Percentiles rank a stretch among this genome's conserved stretches.
Evolutionary conservation across 2,329 filamentous ascomycete genomes (phyloP).

Genomic region (Lizonia empirigonia): DNA sequence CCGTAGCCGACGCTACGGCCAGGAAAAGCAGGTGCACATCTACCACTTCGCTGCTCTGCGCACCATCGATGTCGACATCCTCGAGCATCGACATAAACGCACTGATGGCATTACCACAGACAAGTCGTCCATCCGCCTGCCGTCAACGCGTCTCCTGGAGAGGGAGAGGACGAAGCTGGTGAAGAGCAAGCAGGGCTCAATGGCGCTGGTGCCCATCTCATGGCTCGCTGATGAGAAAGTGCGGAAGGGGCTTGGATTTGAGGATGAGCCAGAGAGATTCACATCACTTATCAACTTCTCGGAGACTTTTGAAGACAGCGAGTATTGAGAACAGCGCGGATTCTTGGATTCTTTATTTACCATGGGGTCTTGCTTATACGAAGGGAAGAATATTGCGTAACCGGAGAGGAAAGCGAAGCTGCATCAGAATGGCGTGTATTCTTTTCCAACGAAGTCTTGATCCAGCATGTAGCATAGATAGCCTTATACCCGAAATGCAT

Average conservation of each 20-base stretch:
- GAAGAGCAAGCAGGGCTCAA: constrained; percentile 16
- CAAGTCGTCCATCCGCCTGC: constrained; percentile 1
- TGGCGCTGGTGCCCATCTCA: constrained; percentile 35
- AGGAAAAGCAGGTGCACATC: constrained; percentile 62
- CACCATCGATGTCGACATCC: constrained; percentile 56
- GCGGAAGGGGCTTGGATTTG: constrained; percentile 19
- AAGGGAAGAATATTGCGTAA: background rate
- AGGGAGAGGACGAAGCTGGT: constrained; percentile 32
- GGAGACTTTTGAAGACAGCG: constrained; percentile 29
- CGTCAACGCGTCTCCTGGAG: constrained; percentile 9
- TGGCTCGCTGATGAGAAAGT: constrained; percentile 28
- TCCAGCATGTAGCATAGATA: background rate
- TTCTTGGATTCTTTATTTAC: background rate
- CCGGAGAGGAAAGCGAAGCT: background rate
- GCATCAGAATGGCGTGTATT: background rate
- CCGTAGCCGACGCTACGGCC: constrained; percentile 63
- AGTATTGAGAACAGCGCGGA: constrained; percentile 4
- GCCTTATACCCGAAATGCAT: too few relatives aligned
- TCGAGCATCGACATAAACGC: constrained; percentile 52
- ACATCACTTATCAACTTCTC: constrained; percentile 39
- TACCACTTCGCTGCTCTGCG: constrained; percentile 84
- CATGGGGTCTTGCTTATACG: background rate
- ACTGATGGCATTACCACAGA: constrained; percentile 22
- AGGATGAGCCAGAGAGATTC: constrained; percentile 23
- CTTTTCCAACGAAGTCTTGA: background rate